These are phyloP conservation scores for Babesia bovis DNA, from an alignment of 169 alveolate genomes.

Conservation along the genomic window DNA sequence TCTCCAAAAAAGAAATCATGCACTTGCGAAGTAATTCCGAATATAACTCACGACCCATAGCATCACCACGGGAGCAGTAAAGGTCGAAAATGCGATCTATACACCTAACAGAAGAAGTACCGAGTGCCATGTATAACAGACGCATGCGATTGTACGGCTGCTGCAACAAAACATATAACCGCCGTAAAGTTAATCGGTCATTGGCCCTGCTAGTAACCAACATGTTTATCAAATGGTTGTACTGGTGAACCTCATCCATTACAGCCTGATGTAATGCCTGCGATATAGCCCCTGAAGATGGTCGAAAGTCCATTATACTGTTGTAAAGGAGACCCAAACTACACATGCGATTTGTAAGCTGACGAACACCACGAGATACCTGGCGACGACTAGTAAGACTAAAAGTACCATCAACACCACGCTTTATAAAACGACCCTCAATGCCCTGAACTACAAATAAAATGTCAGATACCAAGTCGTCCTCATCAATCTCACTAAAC, in stretches of 20 bases:
- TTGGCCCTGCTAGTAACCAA: constrained; percentile 13
- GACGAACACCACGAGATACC: constrained; percentile 37
- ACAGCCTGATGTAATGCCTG: constrained; percentile 38
- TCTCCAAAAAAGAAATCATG: constrained; percentile 35
- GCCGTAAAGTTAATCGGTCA: constrained; percentile 15
- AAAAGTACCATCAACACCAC: constrained; percentile 12
- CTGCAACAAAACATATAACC: constrained; percentile 34
- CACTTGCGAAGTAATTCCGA: constrained; percentile 34
- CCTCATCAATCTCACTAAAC: constrained; percentile 36
- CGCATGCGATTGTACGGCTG: constrained; percentile 46
- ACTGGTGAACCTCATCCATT: constrained; percentile 43
- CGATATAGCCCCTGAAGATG: constrained; percentile 17
- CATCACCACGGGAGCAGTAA: constrained; percentile 39
- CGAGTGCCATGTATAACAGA: constrained; percentile 6
- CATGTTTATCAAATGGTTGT: constrained; percentile 24
- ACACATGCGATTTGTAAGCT: constrained; percentile 30
- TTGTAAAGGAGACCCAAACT: constrained; percentile 24
- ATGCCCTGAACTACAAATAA: constrained; percentile 40
- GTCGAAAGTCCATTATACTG: constrained; percentile 15
- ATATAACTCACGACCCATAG: constrained; percentile 32
- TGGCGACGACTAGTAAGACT: constrained; percentile 3
- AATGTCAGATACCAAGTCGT: constrained; percentile 42
- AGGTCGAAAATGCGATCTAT: constrained; percentile 15
- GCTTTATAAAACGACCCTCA: constrained; percentile 44
- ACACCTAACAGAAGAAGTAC: background rate